Conservation (phyloP, 768 basidiomycete species). For the Harrya chromipes region DNA sequence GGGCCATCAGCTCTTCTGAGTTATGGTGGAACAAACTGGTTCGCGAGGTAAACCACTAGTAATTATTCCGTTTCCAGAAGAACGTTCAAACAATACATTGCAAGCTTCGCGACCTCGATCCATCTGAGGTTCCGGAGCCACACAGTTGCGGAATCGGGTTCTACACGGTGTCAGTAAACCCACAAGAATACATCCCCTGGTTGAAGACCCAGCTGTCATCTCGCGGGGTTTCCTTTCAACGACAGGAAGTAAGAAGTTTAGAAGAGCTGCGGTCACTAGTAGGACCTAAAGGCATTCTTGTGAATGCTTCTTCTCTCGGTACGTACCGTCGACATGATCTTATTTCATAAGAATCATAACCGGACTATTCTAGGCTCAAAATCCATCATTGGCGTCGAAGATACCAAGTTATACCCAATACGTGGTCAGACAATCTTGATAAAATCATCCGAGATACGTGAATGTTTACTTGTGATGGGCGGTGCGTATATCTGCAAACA, state of each 20-base stretch:
- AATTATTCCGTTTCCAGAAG: not conserved
- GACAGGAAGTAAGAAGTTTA: slow-evolving; percentile 40
- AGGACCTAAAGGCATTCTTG: slow-evolving; percentile 38
- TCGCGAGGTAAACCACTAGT: slow-evolving; percentile 33
- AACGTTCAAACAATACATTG: not conserved
- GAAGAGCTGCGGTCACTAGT: slow-evolving; percentile 44
- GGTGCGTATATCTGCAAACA: slow-evolving; percentile 20
- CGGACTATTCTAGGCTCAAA: slow-evolving; percentile 47
- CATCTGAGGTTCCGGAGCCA: slow-evolving; percentile 35
- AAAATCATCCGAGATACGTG: slow-evolving; percentile 58
- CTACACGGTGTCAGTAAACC: slow-evolving; percentile 48
- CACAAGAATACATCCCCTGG: slow-evolving; percentile 49
- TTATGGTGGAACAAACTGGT: slow-evolving; percentile 41
- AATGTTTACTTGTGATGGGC: slow-evolving; percentile 25
- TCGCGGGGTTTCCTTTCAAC: slow-evolving; percentile 44
- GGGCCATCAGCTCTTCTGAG: slow-evolving; percentile 13
- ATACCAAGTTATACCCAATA: slow-evolving; percentile 68
- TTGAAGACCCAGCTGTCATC: slow-evolving; percentile 39
- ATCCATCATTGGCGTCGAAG: slow-evolving; percentile 78
- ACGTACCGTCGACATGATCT: slow-evolving; percentile 7
- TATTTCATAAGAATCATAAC: not conserved
- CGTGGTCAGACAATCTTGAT: slow-evolving; percentile 84
- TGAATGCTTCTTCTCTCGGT: slow-evolving; percentile 60
- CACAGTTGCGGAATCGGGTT: slow-evolving; percentile 40
- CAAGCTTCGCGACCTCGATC: slow-evolving; percentile 34